These are phyloP conservation scores for Fusarium irregulare DNA, from an alignment of 2,329 filamentous ascomycete genomes.

Conservation along the genomic window DNA sequence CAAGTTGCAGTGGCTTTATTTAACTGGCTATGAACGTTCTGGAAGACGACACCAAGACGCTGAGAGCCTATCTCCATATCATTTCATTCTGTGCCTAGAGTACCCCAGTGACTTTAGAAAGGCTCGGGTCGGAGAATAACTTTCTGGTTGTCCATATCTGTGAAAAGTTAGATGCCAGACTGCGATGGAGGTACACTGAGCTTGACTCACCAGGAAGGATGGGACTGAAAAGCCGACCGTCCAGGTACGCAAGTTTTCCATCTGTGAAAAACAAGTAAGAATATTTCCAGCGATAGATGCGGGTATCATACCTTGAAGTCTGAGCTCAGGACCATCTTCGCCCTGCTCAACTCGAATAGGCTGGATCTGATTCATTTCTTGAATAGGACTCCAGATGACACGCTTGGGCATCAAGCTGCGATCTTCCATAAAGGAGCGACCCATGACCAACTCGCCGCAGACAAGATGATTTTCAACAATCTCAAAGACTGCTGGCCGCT, in stretches of 20 bases:
- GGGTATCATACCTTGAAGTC: not conserved
- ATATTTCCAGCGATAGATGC: fast-evolving
- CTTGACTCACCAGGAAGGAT: not conserved
- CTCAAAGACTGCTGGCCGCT: not conserved
- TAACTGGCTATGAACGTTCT: too few species aligned
- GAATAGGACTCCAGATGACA: not conserved
- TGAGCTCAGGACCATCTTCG: not conserved
- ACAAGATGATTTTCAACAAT: not conserved
- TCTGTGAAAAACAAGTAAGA: not conserved
- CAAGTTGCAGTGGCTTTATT: too few species aligned
- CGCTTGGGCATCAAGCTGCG: slow-evolving; percentile 13
- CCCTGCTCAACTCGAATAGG: not conserved
- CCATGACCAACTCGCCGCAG: not conserved
- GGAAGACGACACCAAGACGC: too few species aligned
- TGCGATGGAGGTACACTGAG: fast-evolving
- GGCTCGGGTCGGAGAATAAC: too few species aligned
- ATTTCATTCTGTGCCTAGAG: too few species aligned
- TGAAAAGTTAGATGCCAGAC: too few species aligned
- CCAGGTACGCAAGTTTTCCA: not conserved
- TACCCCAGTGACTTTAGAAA: too few species aligned
- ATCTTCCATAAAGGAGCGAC: slow-evolving; percentile 4
- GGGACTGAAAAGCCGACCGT: not conserved
- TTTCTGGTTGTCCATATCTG: not conserved
- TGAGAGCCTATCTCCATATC: too few species aligned
- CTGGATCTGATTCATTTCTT: fast-evolving